Evolutionary conservation across 2,329 filamentous ascomycete species (phyloP), one percentile per base, ranked within the genome.

Genomic region (Penicillium thymicola): DNA sequence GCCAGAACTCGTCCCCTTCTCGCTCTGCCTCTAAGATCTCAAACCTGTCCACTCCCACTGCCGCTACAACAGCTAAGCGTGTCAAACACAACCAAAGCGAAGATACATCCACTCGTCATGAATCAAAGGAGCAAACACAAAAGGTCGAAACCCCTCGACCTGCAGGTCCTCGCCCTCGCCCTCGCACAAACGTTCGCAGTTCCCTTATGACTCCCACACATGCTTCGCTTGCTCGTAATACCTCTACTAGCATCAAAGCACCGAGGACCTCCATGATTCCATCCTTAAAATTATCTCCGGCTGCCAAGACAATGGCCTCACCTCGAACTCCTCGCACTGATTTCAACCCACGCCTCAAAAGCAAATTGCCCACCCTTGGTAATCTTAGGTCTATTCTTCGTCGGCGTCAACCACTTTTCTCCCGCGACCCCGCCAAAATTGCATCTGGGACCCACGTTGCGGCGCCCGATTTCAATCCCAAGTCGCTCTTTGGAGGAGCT

Each of bases 171-270:
- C 69, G 67, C 27, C 78, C 81, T 43, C 80, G 81, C 64, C 76
- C 65, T 72, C 49, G 49, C 38, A 18, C 38, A 25, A 72, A 64
- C 62, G 76, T 72, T 67, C 75, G 72, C 66, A 79, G 79, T 59
- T 85, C 79, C 57, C 77, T 93, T 30, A 83, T 87, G 72, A 95
- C 90, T 6, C 91, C 92, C 0, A 94, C 89, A 9, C 91, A 90
- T 71, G 79, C 90, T 8, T 90, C 89, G 1, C 72, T 89, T 50
- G 84, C 86, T 34, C 85, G 87, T 42, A 76, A 81, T 45, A 75
- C 81, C 53, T 63, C 68, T 23, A 53, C 61, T 34, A 85, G 79
- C 62, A 75, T 76, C 51, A 85, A 83, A 67, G 77, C 80, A 8
- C 75, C 82, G 43, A 82, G 80, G 51, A 77, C 77, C 23, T 80